Evolutionary conservation across 2,329 filamentous ascomycete species (phyloP).

Genomic region (Myotisia sp.): DNA sequence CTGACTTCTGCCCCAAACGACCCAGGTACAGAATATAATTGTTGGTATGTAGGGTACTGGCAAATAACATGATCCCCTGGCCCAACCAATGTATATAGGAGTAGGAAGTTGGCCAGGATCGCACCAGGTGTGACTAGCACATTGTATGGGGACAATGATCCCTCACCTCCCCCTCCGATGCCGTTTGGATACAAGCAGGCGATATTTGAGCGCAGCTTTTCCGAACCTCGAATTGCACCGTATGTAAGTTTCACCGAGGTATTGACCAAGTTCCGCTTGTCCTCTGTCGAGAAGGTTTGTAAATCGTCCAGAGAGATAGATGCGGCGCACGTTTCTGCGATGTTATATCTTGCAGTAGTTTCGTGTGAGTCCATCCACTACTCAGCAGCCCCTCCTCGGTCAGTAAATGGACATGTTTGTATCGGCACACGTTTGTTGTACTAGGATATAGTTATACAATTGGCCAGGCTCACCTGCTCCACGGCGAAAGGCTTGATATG

Average conservation of each 20-base stretch:
- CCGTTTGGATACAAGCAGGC: constrained; percentile 50
- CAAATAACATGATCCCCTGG: constrained; percentile 73
- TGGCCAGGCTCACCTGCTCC: constrained; percentile 43
- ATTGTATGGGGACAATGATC: constrained; percentile 40
- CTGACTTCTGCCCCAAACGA: constrained; percentile 64
- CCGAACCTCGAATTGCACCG: constrained; percentile 56
- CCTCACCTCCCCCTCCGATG: constrained; percentile 21
- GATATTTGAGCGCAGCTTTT: constrained; percentile 49
- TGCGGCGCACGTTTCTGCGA: constrained; percentile 45
- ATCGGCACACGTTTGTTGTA: neutral
- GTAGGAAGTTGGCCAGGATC: constrained; percentile 66
- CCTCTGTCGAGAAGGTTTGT: constrained; percentile 30
- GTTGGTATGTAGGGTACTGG: constrained; percentile 77
- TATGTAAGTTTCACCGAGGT: constrained; percentile 51
- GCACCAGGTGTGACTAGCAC: constrained; percentile 67
- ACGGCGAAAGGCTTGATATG: constrained; percentile 38
- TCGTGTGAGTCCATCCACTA: constrained; percentile 46
- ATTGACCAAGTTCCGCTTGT: constrained; percentile 27
- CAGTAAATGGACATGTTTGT: neutral
- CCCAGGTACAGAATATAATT: constrained; percentile 61
- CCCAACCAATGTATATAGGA: constrained; percentile 56
- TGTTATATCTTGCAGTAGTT: constrained; percentile 40
- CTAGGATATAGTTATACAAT: neutral
- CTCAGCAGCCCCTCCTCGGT: neutral
- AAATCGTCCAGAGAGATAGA: constrained; percentile 43